Evolutionary conservation across 306 rosid genomes (phyloP), one percentile per base, ranked within the genome.

Genomic region (Lagenaria siceraria): DNA sequence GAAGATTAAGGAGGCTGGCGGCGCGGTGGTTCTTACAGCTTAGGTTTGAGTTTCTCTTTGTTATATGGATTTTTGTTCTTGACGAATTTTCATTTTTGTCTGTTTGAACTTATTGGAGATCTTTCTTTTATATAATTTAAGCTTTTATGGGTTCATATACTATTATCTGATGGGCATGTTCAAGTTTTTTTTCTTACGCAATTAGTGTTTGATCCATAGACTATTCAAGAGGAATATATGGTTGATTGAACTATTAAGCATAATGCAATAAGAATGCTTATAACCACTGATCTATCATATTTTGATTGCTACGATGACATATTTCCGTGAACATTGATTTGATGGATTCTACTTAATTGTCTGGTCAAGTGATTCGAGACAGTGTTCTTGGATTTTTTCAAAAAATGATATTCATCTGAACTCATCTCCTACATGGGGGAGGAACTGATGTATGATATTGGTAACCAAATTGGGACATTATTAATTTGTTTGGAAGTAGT

Each of bases 1-100:
- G 93, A 92, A 92, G 92, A 92, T 92, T 22, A 92, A 92, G 96
- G 92, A 88, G 71, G 93, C 89, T 18, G 97, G 97, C 19, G 96
- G 97, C 14, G 96, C 96, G 24, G 93, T 92, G 15, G 55, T 90
- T 54, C 96, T 92, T 80, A 90, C 93, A 10, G 97, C 97, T 73
- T 92, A 90, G 93, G 82, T 82, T 83, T 60, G 66, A 27, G n/a
- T n/a, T 9, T 3, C 22, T 17, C 43, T 71, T 70, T 15, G 74
- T 33, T 48, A 63, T 78, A 46, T 29, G 53, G 43, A 51, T 46
- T 77, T 78, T 78, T 78, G 60, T 29, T 62, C 18, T 38, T 58
- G 35, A 35, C 33, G 64, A 19, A 53, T 36, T 76, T 75, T 43
- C 22, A 24, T 36, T 40, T 43, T 58, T 38, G 31, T 43, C 21